phyloP scores from a whole-genome alignment of 2,329 filamentous ascomycete genomes.

The Didymella lethalis region DNA sequence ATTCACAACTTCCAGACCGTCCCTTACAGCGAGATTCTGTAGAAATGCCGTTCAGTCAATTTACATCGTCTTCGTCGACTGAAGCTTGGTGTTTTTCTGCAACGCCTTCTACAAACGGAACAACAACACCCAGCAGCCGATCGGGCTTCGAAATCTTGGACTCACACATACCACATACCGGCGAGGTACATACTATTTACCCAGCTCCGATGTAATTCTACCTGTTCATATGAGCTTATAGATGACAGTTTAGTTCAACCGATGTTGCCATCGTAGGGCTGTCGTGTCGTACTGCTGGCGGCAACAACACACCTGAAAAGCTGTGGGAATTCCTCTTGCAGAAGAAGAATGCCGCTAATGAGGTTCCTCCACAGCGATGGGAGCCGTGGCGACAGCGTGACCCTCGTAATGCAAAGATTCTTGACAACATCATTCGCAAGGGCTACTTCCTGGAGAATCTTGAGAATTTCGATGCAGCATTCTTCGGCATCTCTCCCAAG shows the following conservation, averaged over 20 bases:
- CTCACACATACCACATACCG: not conserved
- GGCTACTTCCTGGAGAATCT: slow-evolving; percentile 46
- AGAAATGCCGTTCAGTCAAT: not conserved
- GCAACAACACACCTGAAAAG: slow-evolving; percentile 39
- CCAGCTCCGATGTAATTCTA: too few relatives aligned
- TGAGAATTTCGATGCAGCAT: slow-evolving; percentile 37
- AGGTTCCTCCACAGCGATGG: slow-evolving; percentile 45
- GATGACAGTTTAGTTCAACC: not conserved
- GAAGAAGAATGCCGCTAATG: slow-evolving; percentile 39
- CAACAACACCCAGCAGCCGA: slow-evolving; percentile 12
- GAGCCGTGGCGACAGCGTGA: slow-evolving; percentile 42
- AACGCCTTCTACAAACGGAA: slow-evolving; percentile 7
- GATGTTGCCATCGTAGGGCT: slow-evolving; percentile 49
- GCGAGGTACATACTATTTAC: not conserved
- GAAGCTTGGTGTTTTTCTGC: slow-evolving; percentile 4
- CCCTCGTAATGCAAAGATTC: slow-evolving; percentile 35
- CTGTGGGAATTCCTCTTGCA: slow-evolving; percentile 47
- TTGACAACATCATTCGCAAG: slow-evolving; percentile 34
- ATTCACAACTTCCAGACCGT: not conserved
- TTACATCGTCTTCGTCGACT: not conserved
- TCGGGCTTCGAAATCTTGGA: slow-evolving; percentile 12
- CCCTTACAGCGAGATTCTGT: not conserved
- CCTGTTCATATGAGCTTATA: not conserved
- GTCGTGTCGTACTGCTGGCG: slow-evolving; percentile 45
- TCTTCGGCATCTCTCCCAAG: slow-evolving; percentile 43